A percentile compares a stretch with the other conserved stretches of the same genome.
Evolutionary conservation across 2,329 filamentous ascomycete genomes (phyloP).

Genomic region (Microcyclospora tardicrescens): DNA sequence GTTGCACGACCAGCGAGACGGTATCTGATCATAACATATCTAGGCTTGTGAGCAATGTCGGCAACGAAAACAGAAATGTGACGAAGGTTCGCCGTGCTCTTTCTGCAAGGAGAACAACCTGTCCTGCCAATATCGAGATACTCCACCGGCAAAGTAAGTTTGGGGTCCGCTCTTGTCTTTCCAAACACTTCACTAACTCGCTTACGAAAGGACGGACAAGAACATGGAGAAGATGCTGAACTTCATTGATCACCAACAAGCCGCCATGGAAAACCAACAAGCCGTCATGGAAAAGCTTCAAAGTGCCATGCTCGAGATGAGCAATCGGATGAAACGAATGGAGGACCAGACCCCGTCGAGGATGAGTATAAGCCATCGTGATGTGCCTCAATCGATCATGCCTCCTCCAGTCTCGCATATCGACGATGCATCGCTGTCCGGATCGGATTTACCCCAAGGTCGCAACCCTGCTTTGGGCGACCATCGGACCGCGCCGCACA

Average conservation of each 20-base stretch:
- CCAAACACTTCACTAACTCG: slow-evolving; percentile 7
- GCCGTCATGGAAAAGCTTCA: no score
- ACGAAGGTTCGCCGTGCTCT: slow-evolving; percentile 72
- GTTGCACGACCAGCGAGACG: slow-evolving; percentile 4
- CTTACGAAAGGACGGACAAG: slow-evolving; percentile 31
- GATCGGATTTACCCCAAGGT: slow-evolving; percentile 9
- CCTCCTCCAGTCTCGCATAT: no score
- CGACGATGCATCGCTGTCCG: no score
- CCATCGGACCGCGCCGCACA: slow-evolving; percentile 80
- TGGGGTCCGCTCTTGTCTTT: neutral
- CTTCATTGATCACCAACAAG: slow-evolving; percentile 23
- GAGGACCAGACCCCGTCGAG: no score
- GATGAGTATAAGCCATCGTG: no score
- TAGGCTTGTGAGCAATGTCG: slow-evolving; percentile 91
- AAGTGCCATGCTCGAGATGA: no score
- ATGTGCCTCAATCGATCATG: no score
- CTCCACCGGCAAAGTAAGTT: slow-evolving; percentile 76
- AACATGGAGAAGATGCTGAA: slow-evolving; percentile 38
- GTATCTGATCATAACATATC: slow-evolving; percentile 3
- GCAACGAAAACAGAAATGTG: slow-evolving; percentile 79
- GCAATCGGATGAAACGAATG: no score
- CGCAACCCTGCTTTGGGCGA: slow-evolving; percentile 62
- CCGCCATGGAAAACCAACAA: no score
- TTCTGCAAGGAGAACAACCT: slow-evolving; percentile 77
- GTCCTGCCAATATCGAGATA: slow-evolving; percentile 78